These are phyloP conservation scores for Suillus plorans DNA, from an alignment of 768 basidiomycete species.

Conservation along the genomic window DNA sequence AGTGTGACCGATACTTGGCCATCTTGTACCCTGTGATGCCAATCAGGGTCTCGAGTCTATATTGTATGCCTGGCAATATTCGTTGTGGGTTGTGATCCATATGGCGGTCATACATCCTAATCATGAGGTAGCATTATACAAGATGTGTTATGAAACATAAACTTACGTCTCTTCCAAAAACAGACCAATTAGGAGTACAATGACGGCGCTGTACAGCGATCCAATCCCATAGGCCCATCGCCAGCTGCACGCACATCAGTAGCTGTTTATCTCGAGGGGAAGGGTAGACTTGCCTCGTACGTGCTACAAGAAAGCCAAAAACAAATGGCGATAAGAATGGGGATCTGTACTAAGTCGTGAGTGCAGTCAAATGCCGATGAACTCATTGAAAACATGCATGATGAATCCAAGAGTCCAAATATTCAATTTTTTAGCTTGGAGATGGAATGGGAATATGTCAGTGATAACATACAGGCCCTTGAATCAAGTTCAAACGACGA, in stretches of 20 bases:
- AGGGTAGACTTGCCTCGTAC: slow-evolving; percentile 20
- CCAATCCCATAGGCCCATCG: slow-evolving; percentile 56
- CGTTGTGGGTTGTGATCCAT: slow-evolving; percentile 25
- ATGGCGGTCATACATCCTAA: slow-evolving; percentile 44
- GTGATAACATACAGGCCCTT: slow-evolving; percentile 47
- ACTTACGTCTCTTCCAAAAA: slow-evolving; percentile 52
- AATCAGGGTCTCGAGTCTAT: slow-evolving; percentile 46
- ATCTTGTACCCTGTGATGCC: slow-evolving; percentile 49
- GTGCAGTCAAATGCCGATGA: slow-evolving; percentile 28
- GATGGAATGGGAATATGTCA: slow-evolving; percentile 54
- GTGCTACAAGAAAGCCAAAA: slow-evolving; percentile 29
- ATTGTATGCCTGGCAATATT: slow-evolving; percentile 32
- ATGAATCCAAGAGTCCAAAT: slow-evolving; percentile 56
- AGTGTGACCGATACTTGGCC: slow-evolving; percentile 43
- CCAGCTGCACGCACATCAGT: slow-evolving; percentile 32
- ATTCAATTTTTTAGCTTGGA: slow-evolving; percentile 51
- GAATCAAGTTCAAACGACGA: neutral
- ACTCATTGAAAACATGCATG: slow-evolving; percentile 43
- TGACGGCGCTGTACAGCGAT: slow-evolving; percentile 45
- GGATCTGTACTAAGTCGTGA: slow-evolving; percentile 29
- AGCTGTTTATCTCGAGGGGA: no score
- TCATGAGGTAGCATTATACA: neutral
- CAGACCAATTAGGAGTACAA: slow-evolving; percentile 44
- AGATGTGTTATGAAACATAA: neutral
- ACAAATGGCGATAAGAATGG: slow-evolving; percentile 30